Evolutionary conservation across 495 filamentous ascomycete species (phyloP).

Genomic region (Aspergillus coremiiformis): DNA sequence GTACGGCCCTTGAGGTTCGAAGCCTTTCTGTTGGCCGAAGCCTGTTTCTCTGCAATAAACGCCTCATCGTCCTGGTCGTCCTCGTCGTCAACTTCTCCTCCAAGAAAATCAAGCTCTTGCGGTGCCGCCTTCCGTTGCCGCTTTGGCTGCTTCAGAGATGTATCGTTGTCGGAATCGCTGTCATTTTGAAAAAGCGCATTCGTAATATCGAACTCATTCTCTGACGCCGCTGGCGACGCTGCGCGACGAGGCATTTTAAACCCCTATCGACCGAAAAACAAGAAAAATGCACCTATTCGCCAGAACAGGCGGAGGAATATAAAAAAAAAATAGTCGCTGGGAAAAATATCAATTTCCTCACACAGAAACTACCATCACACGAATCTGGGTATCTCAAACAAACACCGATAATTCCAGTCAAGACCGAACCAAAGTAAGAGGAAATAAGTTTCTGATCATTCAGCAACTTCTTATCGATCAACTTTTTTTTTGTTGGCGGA

Average conservation of each 20-base stretch:
- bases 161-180: constrained; percentile 43
- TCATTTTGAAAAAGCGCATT: constrained; percentile 62
- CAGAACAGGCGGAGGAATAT: not conserved
- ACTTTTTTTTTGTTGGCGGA: constrained; percentile 15
- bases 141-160: constrained; percentile 18
- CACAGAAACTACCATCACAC: not conserved
- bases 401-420: not conserved
- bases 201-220: constrained; percentile 88
- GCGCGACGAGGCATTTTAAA: constrained; percentile 50
- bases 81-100: constrained; percentile 36
- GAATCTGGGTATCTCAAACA: not conserved
- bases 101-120: constrained; percentile 42
- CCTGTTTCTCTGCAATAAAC: constrained; percentile 81
- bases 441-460: not conserved
- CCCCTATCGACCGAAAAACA: not conserved
- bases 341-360: not conserved
- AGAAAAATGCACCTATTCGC: not conserved
- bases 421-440: not conserved
- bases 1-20: constrained; percentile 75
- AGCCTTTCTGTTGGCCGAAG: constrained; percentile 76
- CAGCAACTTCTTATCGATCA: not conserved
- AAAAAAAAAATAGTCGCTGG: not conserved
- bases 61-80: constrained; percentile 68
- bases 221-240: constrained; percentile 76
- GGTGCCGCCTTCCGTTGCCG: constrained; percentile 28